Percentiles rank a stretch among this genome's conserved stretches.
Evolutionary conservation across 2,329 filamentous ascomycete species (phyloP).

Genomic region (Dactylellina parvicollis): DNA sequence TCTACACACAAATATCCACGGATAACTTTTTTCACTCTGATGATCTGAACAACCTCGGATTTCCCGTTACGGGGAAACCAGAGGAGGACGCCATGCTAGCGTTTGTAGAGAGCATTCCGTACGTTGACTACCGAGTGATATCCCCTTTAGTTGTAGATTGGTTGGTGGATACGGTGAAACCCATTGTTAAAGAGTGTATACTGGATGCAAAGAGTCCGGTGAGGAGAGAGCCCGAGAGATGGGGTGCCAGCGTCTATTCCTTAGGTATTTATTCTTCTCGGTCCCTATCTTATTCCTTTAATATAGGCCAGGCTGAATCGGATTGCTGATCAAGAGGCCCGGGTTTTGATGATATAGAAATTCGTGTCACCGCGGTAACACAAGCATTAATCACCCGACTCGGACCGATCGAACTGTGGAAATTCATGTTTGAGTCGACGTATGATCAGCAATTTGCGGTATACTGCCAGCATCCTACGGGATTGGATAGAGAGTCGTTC

Average conservation of each 20-base stretch:
- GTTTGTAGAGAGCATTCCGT: conserved; percentile 22
- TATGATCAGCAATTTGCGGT: conserved; percentile 24
- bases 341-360: no score
- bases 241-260: not conserved
- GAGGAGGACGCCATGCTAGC: conserved; percentile 14
- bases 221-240: conserved; percentile 1
- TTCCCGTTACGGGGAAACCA: conserved; percentile 13
- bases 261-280: conserved; percentile 7
- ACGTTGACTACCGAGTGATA: conserved; percentile 14
- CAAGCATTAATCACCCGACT: conserved; percentile 30
- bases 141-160: not conserved
- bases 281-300: not conserved
- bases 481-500: conserved; percentile 14
- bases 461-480: conserved; percentile 32
- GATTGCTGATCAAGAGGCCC: no score
- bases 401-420: conserved; percentile 26
- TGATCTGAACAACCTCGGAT: conserved; percentile 24
- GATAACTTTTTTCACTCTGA: conserved; percentile 17
- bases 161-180: conserved; percentile 11
- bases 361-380: not conserved
- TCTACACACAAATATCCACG: conserved; percentile 20
- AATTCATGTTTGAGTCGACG: conserved; percentile 25
- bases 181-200: conserved; percentile 2
- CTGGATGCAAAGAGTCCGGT: conserved; percentile 36
- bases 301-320: no score